These are phyloP conservation scores for Pichia californica DNA, from an alignment of 805 yeast species.

Conservation along the genomic window DNA sequence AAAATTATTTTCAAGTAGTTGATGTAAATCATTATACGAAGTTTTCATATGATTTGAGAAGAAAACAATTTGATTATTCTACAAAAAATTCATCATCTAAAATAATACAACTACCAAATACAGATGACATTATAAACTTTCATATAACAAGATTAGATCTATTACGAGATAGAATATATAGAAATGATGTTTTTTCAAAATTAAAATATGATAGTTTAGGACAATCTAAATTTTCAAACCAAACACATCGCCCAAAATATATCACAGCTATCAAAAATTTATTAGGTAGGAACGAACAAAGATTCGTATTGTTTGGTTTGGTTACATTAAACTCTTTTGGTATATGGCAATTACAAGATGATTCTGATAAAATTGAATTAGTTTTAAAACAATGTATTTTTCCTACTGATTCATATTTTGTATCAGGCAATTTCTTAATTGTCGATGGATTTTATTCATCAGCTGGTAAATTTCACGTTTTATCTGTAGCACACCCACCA, in stretches of 20 bases:
- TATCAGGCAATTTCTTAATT: conserved; percentile 69
- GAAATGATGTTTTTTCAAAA: conserved; percentile 47
- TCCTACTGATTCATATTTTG: conserved; percentile 57
- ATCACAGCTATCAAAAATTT: conserved; percentile 77
- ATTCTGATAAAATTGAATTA: conserved; percentile 65
- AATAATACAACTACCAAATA: conserved; percentile 8
- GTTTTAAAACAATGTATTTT: conserved; percentile 58
- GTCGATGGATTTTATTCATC: conserved; percentile 82
- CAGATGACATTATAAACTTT: conserved; percentile 15
- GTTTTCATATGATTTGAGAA: conserved; percentile 51
- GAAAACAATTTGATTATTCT: conserved; percentile 52
- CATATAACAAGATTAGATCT: conserved; percentile 54
- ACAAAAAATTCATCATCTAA: not conserved
- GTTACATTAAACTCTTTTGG: conserved; percentile 59
- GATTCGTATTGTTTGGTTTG: conserved; percentile 75
- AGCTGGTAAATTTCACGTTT: conserved; percentile 64
- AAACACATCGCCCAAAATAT: conserved; percentile 16
- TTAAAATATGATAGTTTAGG: conserved; percentile 6
- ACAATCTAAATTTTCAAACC: conserved; percentile 1
- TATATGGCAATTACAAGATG: conserved; percentile 73
- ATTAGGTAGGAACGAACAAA: conserved; percentile 74
- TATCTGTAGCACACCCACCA: conserved; percentile 80
- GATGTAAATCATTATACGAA: conserved; percentile 60
- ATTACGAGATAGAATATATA: conserved; percentile 59
- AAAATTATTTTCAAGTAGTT: conserved; percentile 61